Base-by-base conservation (phyloP, 192 early-diverging fungal species). In the Coemansia sp. region DNA sequence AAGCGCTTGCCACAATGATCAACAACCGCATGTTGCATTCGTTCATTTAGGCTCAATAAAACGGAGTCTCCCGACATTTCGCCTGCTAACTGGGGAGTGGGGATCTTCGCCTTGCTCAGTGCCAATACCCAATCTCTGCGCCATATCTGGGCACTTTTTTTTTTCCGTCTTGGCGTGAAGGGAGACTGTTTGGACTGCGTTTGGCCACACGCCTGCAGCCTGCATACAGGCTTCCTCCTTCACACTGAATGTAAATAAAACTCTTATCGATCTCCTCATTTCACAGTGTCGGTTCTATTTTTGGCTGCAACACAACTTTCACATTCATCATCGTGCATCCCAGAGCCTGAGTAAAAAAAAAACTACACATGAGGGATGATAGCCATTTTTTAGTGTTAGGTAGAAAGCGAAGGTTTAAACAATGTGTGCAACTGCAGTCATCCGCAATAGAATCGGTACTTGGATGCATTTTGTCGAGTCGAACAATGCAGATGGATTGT, bases 271-370 rank as follows among this genome's bases (percentile, higher is more conserved):
- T 52, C 20, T 20, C 49, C 49, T 10, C 22, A 25, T 29, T 11
- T 40, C 38, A 40, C 11, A 13, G 10, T 13, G 9, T 25, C 2
- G 9, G 20, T 52, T 9, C 22, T 25, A 13, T 1, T 25, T 52
- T 13, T 8, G 9, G 5, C 9, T 25, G 19, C 23, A 19, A 52
- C 22, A 8, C 1, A 52, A 48, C 7, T 6, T 8, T 25, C 23
- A 25, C 49, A 23, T 23, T 50, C 49, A 52, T 52, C 49, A 52
- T 52, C 49, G 49, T 52, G 22, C 49, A 52, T 52, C 9, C 23
- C 5, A 29, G 29, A 1, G 29, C 29, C 29, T 29, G 38, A 40
- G 5, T 40, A 8, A 40, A 3, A 8, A 40, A 2, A 40, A 13
- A 40, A 40, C 1, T 13, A 1, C 38, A 40, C 38, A 40, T 13